Evolutionary conservation across 2,329 filamentous ascomycete species (phyloP), one percentile per base, ranked within the genome.

Genomic region (Trichoderma asperellum): DNA sequence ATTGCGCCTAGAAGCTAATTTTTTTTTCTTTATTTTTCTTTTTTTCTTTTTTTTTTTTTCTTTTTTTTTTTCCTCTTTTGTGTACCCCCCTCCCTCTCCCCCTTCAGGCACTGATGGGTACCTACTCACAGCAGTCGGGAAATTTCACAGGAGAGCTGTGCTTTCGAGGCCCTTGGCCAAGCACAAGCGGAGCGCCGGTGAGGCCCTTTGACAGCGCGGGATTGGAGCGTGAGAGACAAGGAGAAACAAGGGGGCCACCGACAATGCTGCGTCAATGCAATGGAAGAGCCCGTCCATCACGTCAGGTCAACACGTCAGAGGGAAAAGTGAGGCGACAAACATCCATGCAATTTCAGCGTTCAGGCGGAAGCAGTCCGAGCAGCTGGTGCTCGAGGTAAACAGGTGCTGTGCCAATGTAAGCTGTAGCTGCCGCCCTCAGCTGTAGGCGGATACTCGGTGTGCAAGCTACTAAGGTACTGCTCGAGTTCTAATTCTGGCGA

Each of bases 291-390:
- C 34, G 66, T 63, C 59, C 11, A 64, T 69, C 58, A 69, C 59
- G 59, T 40, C 63, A 49, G 43, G 59, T 16, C 55, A 67, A 56
- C 37, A 67, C 63, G 63, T 68, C 65, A 60, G 65, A 60, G 32
- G 47, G 47, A 29, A 29, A 60, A 21, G 34, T 55, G 56, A 60
- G 65, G 57, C 56, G 56, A 37, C 40, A 32, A 14, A 27, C 12
- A 49, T 47, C 64, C 57, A 60, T 60, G 65, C 63, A 59, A 67
- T 67, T 67, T 67, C 63, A 67, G 60, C 32, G 47, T 27, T 27
- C 60, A 52, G 40, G 60, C 43, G 11, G 32, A 27, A 49, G n/a
- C 21, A 49, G 37, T 49, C 63, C 57, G 37, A 32, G 63, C 18
- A 43, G 53, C 35, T 58, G 47, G 47, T 37, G 47, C 60, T 52